Base-by-base conservation (phyloP, 192 early-diverging fungal genomes). In the Pilobolus umbonatus region DNA sequence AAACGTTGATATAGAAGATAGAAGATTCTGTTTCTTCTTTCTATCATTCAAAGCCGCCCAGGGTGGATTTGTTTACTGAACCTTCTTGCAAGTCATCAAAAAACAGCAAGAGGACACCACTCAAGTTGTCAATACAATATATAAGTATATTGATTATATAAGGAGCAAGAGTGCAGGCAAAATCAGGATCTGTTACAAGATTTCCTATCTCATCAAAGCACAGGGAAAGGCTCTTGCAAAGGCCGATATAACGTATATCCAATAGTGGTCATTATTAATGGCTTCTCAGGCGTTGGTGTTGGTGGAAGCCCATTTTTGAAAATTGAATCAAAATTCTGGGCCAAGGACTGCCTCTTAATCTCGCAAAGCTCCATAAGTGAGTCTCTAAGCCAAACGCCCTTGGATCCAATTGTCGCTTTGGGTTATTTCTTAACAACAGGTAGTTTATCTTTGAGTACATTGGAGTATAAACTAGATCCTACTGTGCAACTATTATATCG, bases 381-480 rank as follows among this genome's bases (percentile, higher is more conserved):
- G 21, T 45, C 7, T 24, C 1, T 45, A 45, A 45, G 44, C 22
- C 44, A 24, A 45, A 22, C 44, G 44, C 44, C 44, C 22, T 2
- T 45, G 44, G 8, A 45, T 2, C 44, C 1, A 19, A 45, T 45
- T 48, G 22, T 26, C 46, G 4, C 17, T 46, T 46, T 26, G 21
- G 39, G 42, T 17, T 51, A 32, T 51, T 51, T n/a, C n/a, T 30
- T 51, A n/a, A 51, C n/a, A n/a, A 21, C 28, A 32, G 49, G 49
- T 6, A 51, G 29, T 51, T 51, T 51, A 19, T 31, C 49, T 51
- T 51, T 51, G 49, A 14, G 32, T 51, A 21, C 49, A 31, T 51
- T 51, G 26, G 49, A 51, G 12, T 51, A 51, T 31, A 29, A 51
- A 51, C 29, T 51, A n/a, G 49, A 31, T 51, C 49, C 4, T 51